Conservation (phyloP, 768 basidiomycete genomes). For the Astraeus odoratus region DNA sequence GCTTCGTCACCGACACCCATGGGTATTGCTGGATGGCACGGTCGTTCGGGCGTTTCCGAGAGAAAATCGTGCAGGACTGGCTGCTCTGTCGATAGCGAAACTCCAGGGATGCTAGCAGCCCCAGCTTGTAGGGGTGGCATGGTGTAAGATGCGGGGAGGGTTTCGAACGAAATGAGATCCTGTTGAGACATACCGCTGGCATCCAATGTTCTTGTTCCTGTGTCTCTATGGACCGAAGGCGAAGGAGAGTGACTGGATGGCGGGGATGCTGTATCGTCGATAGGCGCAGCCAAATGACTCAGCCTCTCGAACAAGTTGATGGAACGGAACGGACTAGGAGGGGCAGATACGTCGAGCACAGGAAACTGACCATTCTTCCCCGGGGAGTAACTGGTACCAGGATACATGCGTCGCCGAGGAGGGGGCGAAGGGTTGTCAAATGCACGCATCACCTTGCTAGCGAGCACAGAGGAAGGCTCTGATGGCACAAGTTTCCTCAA, state of each 20-base stretch:
- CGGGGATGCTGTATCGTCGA: conserved; percentile 2
- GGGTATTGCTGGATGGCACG: conserved; percentile 6
- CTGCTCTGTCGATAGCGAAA: conserved; percentile 8
- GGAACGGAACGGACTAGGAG: conserved; percentile 27
- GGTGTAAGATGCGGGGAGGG: conserved; percentile 26
- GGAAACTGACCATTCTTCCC: conserved; percentile 15
- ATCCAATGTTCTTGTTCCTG: neutral
- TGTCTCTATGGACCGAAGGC: conserved; percentile 1
- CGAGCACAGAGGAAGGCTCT: conserved; percentile 68
- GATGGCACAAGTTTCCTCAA: conserved; percentile 1
- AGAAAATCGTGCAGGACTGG: conserved; percentile 17
- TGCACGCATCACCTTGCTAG: conserved; percentile 58
- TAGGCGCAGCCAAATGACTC: conserved; percentile 10
- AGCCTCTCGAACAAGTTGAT: conserved; percentile 26
- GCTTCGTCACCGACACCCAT: neutral
- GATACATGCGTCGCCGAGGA: conserved; percentile 25
- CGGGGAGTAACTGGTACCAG: conserved; percentile 11
- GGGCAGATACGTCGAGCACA: conserved; percentile 8
- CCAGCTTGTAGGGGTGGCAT: neutral
- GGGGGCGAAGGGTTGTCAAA: conserved; percentile 74
- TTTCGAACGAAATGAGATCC: conserved; percentile 38
- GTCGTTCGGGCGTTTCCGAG: conserved; percentile 15
- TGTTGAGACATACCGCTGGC: conserved; percentile 13
- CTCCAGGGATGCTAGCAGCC: conserved; percentile 3
- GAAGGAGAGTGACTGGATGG: neutral